Base-by-base conservation (phyloP, 495 filamentous ascomycete species). In the Apiosordaria backusii region DNA sequence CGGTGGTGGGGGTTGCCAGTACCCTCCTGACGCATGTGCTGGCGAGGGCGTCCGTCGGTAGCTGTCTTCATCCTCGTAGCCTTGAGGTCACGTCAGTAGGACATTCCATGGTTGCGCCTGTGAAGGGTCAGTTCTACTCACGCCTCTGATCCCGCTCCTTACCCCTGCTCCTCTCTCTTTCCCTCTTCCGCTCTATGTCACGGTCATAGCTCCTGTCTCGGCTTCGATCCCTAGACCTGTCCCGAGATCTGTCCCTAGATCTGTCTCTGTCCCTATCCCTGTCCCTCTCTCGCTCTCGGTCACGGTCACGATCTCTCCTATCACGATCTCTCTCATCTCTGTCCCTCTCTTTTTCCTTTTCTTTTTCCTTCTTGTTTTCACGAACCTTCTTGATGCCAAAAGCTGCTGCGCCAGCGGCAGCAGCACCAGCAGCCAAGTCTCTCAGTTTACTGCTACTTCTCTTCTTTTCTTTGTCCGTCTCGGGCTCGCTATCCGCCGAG, bases 341-440 rank as follows among this genome's bases (percentile, higher is more conserved):
- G 25, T 75, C 71, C 26, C 73, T 73, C 60, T 76, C 70, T 61
- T 79, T 76, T 40, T 78, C 77, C 70, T 79, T 81, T 66, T 77
- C 71, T 29, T 64, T 66, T 5, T 55, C 67, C 23, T 69, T 69
- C n/a, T 76, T 74, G n/a, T 68, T 72, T 4, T 92, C 89, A 66
- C 84, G 84, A 58, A 84, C 87, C 74, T 92, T 89, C 66, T 86
- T 89, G 19, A 92, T 87, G n/a, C 90, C 90, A 66, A 93, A 83
- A 4, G 89, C 92, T 16, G 90, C 88, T 1, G 89, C 91, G 21
- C 86, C 88, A 24, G 90, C 88, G 27, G 85, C 90, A 26, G 89
- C 80, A 5, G 86, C 91, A 3, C 85, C 90, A 23, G 85, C 86
- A 57, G 89, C 88, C n/a, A 91, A 63, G 53, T 88, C 84, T 26